Base-by-base conservation (phyloP, 2,329 filamentous ascomycete species). In the Ophiognomonia clavigignenti-juglandacearum region DNA sequence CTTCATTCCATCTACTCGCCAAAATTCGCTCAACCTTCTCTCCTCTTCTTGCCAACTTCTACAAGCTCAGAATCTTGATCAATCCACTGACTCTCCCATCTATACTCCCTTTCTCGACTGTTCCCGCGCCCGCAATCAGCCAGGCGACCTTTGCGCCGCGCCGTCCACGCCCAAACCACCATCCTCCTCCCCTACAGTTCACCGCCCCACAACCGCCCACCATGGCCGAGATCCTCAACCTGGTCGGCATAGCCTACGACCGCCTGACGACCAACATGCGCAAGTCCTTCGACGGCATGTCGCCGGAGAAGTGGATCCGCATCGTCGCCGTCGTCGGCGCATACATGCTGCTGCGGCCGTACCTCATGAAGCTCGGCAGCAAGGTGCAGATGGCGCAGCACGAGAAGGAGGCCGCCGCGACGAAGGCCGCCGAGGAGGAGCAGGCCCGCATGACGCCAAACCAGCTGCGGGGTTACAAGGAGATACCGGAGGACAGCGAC, bases 311-410 rank as follows among this genome's bases (percentile, higher is more conserved):
- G 35, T 82, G 75, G 72, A 74, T 93, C 57, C 85, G 88, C 39
- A 74, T 93, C 48, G 66, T 88, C 55, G 74, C 82, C 55, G 77
- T 89, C 52, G 77, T 89, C 18, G 80, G 88, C 58, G 83, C 79
- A 46, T 95, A 92, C 70, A 61, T 83, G 54, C 75, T 93, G 43
- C 59, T 89, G 20, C 82, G 88, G 1, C 87, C 87, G 0, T 89
- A 88, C 62, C 64, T 91, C 43, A 74, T 91, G 59, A 85, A 84
- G 60, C 65, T 81, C 31, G 82, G 81, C 56, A 79, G 75, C 51
- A 80, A 78, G 57, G 66, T 75, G 53, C 81, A 87, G 60, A 78
- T 82, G 62, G 75, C 75, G 58, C 73, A 83, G 61, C 72, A 86
- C 60, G 81, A 83, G 57, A 73, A 82, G 58, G 74, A 78, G 53